Conservation (phyloP, 2,329 filamentous ascomycete genomes). For the Exophiala dermatitidis region DNA sequence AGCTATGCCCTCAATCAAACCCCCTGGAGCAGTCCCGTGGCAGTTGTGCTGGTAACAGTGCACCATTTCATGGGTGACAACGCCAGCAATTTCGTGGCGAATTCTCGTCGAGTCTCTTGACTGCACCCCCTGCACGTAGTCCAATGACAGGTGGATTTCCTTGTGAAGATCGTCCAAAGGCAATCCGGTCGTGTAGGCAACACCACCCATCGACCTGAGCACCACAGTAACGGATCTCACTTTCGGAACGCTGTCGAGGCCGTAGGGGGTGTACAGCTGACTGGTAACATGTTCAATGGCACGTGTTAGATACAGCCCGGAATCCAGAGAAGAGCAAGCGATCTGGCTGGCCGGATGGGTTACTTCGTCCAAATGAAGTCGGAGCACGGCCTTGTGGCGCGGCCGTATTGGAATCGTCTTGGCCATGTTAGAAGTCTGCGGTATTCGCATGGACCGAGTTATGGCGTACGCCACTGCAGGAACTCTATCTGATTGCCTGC, state of each 20-base stretch:
- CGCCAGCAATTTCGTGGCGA: conserved; percentile 63
- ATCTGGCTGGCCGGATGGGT: conserved; percentile 51
- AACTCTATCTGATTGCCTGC: no score
- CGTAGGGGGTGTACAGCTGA: conserved; percentile 56
- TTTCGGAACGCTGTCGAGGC: conserved; percentile 30
- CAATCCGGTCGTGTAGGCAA: conserved; percentile 79
- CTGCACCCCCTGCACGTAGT: conserved; percentile 52
- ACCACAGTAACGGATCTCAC: conserved; percentile 82
- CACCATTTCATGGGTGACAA: conserved; percentile 85
- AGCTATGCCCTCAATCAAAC: conserved; percentile 82
- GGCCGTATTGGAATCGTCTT: conserved; percentile 9
- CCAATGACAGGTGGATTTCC: conserved; percentile 79
- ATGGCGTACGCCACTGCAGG: neutral
- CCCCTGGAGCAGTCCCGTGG: conserved; percentile 54
- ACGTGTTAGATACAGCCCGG: conserved; percentile 53
- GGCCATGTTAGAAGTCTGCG: conserved; percentile 1
- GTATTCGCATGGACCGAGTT: neutral
- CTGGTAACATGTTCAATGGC: conserved; percentile 63
- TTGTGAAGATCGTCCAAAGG: conserved; percentile 81
- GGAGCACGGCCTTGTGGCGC: conserved; percentile 20
- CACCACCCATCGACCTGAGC: conserved; percentile 69
- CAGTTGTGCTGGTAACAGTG: conserved; percentile 87
- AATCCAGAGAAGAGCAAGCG: conserved; percentile 62
- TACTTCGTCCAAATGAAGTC: conserved; percentile 37
- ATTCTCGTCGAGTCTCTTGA: conserved; percentile 16